Evolutionary conservation across 2,329 filamentous ascomycete genomes (phyloP), one percentile per base, ranked within the genome.

Genomic region (Penicillium sp.): DNA sequence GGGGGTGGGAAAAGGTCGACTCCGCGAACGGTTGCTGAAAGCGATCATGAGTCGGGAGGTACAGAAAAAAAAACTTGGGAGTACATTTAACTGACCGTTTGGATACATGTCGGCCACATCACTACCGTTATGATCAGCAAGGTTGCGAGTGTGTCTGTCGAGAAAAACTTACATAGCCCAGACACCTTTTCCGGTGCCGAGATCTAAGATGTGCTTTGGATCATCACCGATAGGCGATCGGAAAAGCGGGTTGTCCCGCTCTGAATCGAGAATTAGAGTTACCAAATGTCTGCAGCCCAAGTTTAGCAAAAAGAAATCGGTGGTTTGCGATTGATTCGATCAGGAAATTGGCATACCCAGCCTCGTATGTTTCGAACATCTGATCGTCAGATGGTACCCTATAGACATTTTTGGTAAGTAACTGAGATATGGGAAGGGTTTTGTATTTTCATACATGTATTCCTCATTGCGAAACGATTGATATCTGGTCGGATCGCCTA

Each of bases 1-100:
- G 58, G 62, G 2, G 62, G 60, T 6, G 62, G 62, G 33, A 62
- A 69, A 13, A 69, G 58, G 33, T 69, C 67, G 16, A 69, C 63
- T 1, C 61, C 61, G 5, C 61, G 54, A 29, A 64, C 58, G 13
- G 54, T 59, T 2, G 60, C 55, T 58, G 24, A 11, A 31, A 18
- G n/a, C 13, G 48, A 28, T 43, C 9, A 8, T 43, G 3, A 43
- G 39, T 26, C 3, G 24, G 7, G 9, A 43, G n/a, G 23, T 18
- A 43, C 21, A 18, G 8, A 43, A 19, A 9, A 11, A 13, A n/a
- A 19, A 14, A 4, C 18, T 18, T 18, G 16, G 11, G 6, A 45
- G 21, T 31, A n/a, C n/a, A 24, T 29, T 44, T 2, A 2, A 23
- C n/a, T 24, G 23, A 59, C 54, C 55, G 33, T 62, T 33, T 1